Evolutionary conservation across 1,284 basidiomycete species (phyloP).

Genomic region (Leccinum pallidistipes): DNA sequence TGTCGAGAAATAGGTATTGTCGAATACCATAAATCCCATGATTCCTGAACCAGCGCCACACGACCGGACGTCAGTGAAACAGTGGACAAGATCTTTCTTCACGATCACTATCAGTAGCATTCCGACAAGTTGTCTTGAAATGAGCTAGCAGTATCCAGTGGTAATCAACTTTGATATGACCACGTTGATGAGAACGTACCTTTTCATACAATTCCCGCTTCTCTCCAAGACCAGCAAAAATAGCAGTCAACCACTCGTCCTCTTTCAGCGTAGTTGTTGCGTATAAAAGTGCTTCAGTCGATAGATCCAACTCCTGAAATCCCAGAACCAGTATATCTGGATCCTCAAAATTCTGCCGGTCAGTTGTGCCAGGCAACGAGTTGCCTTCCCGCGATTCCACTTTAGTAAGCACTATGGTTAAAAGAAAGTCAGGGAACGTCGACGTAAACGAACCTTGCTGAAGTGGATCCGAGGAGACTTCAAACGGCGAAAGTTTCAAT

Average conservation of each 20-base stretch:
- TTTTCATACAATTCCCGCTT: constrained; percentile 62
- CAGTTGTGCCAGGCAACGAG: constrained; percentile 21
- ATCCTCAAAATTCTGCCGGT: constrained; percentile 32
- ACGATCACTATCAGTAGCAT: constrained; percentile 69
- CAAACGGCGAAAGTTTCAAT: constrained; percentile 40
- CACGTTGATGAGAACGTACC: constrained; percentile 37
- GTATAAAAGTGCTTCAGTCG: constrained; percentile 71
- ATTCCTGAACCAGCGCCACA: constrained; percentile 63
- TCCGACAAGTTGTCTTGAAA: constrained; percentile 75
- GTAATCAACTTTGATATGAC: background rate
- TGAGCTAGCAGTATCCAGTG: constrained; percentile 44
- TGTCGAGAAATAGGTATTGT: background rate
- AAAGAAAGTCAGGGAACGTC: background rate
- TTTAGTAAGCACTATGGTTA: background rate
- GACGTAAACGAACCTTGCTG: constrained; percentile 16
- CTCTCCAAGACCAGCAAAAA: constrained; percentile 69
- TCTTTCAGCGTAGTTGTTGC: constrained; percentile 59
- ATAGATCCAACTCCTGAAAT: constrained; percentile 77
- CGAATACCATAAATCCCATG: constrained; percentile 69
- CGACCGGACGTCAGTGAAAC: constrained; percentile 54
- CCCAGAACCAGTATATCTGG: constrained; percentile 70
- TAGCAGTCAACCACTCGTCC: constrained; percentile 65
- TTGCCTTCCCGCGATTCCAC: constrained; percentile 15
- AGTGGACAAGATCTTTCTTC: constrained; percentile 48
- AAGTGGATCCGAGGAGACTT: constrained; percentile 15